Conservation (phyloP, 1,139 yeast genomes). For the Geotrichum candidum region DNA sequence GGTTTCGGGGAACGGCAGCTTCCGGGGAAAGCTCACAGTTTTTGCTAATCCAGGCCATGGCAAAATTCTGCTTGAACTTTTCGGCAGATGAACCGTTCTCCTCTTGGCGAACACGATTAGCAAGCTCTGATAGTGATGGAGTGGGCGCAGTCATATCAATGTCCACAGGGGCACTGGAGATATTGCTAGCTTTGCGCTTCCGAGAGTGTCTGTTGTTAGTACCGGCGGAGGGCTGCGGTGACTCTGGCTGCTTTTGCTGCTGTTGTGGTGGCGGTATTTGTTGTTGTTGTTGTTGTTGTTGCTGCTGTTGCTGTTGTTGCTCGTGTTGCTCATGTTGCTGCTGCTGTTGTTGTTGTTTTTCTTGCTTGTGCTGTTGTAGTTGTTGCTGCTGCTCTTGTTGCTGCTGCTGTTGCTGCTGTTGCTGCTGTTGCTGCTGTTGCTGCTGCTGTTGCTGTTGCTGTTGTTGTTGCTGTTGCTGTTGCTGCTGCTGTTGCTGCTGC, state of each 20-base stretch:
- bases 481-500: background rate
- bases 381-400: background rate
- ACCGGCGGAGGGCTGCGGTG: slow-evolving; percentile 6
- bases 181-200: slow-evolving; percentile 19
- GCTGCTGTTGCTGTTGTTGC: background rate
- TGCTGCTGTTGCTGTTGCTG: background rate
- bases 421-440: background rate
- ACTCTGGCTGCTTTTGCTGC: slow-evolving; percentile 13
- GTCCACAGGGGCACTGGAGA: slow-evolving; percentile 11
- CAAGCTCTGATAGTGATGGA: slow-evolving; percentile 48
- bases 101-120: slow-evolving; percentile 43
- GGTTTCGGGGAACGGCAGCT: slow-evolving; percentile 76
- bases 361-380: background rate
- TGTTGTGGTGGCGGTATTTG: background rate
- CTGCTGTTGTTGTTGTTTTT: background rate
- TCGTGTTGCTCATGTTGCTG: background rate
- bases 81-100: slow-evolving; percentile 44
- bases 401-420: background rate
- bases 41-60: slow-evolving; percentile 71
- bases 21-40: slow-evolving; percentile 60
- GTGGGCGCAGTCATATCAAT: slow-evolving; percentile 43
- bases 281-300: background rate
- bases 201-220: slow-evolving; percentile 12
- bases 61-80: slow-evolving; percentile 69
- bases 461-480: background rate